Conservation (phyloP, 768 basidiomycete genomes). For the Lactifluus rugatus region DNA sequence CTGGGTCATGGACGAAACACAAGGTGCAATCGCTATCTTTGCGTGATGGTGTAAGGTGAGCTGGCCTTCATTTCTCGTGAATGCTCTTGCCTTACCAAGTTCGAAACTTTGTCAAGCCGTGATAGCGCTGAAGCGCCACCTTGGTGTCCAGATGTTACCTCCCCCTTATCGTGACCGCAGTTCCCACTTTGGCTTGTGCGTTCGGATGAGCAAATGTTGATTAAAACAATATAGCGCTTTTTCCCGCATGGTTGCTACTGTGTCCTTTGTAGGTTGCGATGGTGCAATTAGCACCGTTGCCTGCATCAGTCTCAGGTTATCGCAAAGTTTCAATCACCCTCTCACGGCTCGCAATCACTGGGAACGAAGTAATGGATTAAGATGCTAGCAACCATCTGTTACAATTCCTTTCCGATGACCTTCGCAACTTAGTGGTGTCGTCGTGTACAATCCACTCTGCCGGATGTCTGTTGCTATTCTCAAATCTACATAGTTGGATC, state of each 20-base stretch:
- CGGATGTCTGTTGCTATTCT: not conserved
- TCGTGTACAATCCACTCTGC: not conserved
- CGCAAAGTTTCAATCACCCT: not conserved
- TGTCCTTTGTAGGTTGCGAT: not conserved
- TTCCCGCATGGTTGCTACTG: conserved; percentile 1
- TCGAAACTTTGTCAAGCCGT: not conserved
- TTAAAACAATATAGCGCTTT: conserved; percentile 7
- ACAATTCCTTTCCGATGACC: not conserved
- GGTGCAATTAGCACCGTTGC: not conserved
- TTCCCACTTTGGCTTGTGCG: not conserved
- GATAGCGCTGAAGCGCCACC: not conserved
- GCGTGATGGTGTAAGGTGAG: conserved; percentile 13
- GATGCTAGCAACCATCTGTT: conserved; percentile 1
- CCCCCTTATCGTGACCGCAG: not conserved
- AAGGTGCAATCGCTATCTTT: conserved; percentile 18
- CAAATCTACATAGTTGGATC: not conserved
- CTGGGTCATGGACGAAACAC: conserved; percentile 19
- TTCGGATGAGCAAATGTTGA: not conserved
- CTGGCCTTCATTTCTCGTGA: not conserved
- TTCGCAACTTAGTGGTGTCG: not conserved
- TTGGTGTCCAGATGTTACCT: not conserved
- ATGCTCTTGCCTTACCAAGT: not conserved
- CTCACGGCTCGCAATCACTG: not conserved
- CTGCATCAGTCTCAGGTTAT: not conserved
- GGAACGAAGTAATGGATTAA: not conserved